Evolutionary conservation across 2,329 filamentous ascomycete species (phyloP).

Genomic region (Stagonosporopsis vannaccii): DNA sequence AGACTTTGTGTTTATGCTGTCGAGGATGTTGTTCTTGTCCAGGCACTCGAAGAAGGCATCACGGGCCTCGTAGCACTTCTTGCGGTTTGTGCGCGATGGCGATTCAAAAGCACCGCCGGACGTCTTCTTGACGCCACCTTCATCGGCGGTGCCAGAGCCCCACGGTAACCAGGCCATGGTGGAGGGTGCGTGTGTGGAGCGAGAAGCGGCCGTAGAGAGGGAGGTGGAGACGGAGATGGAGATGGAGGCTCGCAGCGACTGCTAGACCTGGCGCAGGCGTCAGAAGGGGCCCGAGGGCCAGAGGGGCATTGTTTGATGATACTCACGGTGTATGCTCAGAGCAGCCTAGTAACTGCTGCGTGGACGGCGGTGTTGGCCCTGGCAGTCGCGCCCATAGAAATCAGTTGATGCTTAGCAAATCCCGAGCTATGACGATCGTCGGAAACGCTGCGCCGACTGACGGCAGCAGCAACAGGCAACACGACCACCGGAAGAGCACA

Average conservation of each 20-base stretch:
- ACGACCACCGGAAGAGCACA: slow-evolving; percentile 13
- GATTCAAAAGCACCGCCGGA: slow-evolving; percentile 69
- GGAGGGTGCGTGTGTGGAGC: slow-evolving; percentile 21
- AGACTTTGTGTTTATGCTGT: slow-evolving; percentile 68
- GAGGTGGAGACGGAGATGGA: slow-evolving; percentile 11
- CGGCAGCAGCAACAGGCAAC: slow-evolving; percentile 24
- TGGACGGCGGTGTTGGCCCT: neutral
- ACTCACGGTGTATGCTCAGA: neutral
- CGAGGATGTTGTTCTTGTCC: slow-evolving; percentile 80
- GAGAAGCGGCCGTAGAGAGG: too few relatives aligned
- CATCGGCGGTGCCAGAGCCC: slow-evolving; percentile 51
- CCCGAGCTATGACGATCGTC: slow-evolving; percentile 28
- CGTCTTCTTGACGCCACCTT: slow-evolving; percentile 51
- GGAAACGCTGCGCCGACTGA: slow-evolving; percentile 18
- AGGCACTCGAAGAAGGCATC: slow-evolving; percentile 90
- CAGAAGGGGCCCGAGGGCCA: neutral
- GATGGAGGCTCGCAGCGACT: neutral
- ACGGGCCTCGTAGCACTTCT: slow-evolving; percentile 86
- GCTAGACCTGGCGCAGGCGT: slow-evolving; percentile 16
- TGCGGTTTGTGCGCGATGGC: slow-evolving; percentile 83
- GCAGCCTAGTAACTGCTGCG: neutral
- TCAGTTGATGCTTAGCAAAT: slow-evolving; percentile 31
- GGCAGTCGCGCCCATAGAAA: slow-evolving; percentile 1
- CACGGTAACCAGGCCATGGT: slow-evolving; percentile 63
- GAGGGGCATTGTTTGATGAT: neutral